Conservation (phyloP, 2,329 filamentous ascomycete genomes). For the Aureobasidium zeae region DNA sequence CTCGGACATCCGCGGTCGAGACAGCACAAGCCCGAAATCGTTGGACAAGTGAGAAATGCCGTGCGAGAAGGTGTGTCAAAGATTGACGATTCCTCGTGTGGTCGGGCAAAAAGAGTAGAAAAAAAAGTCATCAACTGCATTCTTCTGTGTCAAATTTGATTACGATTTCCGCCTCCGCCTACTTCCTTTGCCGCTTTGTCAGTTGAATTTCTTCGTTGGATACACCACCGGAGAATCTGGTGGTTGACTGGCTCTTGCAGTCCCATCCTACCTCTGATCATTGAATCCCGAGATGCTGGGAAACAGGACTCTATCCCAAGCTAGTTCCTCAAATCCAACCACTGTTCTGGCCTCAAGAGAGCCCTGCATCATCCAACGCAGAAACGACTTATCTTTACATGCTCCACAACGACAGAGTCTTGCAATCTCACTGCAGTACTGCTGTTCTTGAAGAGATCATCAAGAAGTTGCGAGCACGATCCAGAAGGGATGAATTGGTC, state of each 20-base stretch:
- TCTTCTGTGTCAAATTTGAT: neutral
- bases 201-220: no score
- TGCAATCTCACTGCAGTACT: no score
- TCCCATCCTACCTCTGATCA: neutral
- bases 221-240: neutral
- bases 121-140: neutral
- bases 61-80: neutral
- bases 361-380: slow-evolving; percentile 9
- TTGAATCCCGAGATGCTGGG: slow-evolving; percentile 1
- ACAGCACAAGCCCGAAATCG: no score
- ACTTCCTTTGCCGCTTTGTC: no score
- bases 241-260: slow-evolving; percentile 1
- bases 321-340: neutral
- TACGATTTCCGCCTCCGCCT: neutral
- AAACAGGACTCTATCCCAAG: neutral
- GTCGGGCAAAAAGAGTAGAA: neutral
- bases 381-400: neutral
- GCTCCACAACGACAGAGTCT: slow-evolving; percentile 9
- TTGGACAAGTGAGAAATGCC: neutral
- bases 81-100: no score
- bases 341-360: slow-evolving; percentile 4
- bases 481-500: no score
- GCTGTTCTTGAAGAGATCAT: neutral
- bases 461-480: no score
- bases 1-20: no score